Evolutionary conservation across 192 early-diverging fungal species (phyloP), one percentile per base, ranked within the genome.

Genomic region (Funneliformis geosporum): DNA sequence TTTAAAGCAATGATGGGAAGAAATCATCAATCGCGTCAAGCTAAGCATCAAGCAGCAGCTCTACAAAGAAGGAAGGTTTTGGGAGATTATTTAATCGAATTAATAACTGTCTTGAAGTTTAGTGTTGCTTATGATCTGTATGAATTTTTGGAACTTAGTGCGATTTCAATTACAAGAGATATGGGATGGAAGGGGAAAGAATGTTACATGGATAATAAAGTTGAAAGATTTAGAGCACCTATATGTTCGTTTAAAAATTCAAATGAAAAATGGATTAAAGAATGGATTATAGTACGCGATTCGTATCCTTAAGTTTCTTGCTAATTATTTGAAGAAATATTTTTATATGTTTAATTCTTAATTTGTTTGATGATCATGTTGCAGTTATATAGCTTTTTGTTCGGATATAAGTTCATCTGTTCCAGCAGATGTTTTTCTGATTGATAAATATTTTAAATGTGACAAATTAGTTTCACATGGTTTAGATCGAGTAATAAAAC

Each of bases 171-270:
- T 66, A 89, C 90, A 55, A 92, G 89, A 75, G 92, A 93, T 69
- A 92, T 93, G 84, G 91, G 93, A 0, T 95, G 94, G 94, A 95
- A 95, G 76, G 94, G 94, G 44, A 95, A 95, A 73, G 94, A 95
- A 78, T 91, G 90, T 18, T 90, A 91, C 73, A 79, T 95, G 71
- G 91, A 92, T 60, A 88, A 89, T 42, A 90, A 89, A 42, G 84
- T 90, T 33, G 89, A 90, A 61, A 87, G 88, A 78, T 86, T 84
- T n/a, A 84, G 69, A 9, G 86, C 84, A 8, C 80, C 84, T 33
- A 86, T 88, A 40, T 86, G 83, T 61, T 81, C 83, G 6, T 69
- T 81, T 38, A 64, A 66, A 14, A 76, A 62, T 21, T 62, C 82
- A 47, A n/a, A 75, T 40, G 71, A 78, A n/a, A 69, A 74, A 9